Evolutionary conservation across 2,329 filamentous ascomycete genomes (phyloP), one percentile per base, ranked within the genome.

Genomic region (Hymenoscyphus repandus): DNA sequence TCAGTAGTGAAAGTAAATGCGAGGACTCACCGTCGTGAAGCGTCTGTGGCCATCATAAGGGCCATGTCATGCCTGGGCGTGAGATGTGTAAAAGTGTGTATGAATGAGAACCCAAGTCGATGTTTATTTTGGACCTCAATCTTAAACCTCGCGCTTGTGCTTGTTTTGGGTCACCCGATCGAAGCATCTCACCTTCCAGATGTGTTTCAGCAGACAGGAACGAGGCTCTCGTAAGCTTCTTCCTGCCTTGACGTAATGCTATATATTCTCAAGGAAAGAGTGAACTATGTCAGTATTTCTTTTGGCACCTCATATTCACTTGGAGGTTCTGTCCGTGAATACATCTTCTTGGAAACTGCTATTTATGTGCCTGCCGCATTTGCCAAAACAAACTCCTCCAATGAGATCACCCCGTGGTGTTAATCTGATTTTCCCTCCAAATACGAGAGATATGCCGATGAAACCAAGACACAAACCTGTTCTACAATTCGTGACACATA

Each of bases 1-100:
- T 40, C 36, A 20, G 31, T 36, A 47, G 32, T 47, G 30, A 43
- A 34, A 18, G 39, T n/a, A 47, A 51, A 33, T 38, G 18, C 30
- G 15, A 37, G 40, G 22, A 53, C 56, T 55, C 52, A 62, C 63
- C 60, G 50, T 58, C 62, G 53, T 38, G 63, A 62, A 48, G 62
- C 63, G 50, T 64, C 58, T 1, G 57, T 52, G 20, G 62, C 60
- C 60, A 64, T 64, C 4, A 43, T 55, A 39, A 41, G 27, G 50
- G 41, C 53, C 53, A 56, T 55, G 31, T 38, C 38, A 39, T 15
- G 37, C 27, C 22, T 39, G 9, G 42, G 47, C 31, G 42, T 15
- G 12, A 33, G 41, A 40, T 32, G 13, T 22, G 38, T 44, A 13
- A 33, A 30, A 36, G 27, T 42, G 36, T 12, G 37, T 34, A 20